phyloP scores from a whole-genome alignment of 2,329 filamentous ascomycete species.

The Sporothrix mexicana region DNA sequence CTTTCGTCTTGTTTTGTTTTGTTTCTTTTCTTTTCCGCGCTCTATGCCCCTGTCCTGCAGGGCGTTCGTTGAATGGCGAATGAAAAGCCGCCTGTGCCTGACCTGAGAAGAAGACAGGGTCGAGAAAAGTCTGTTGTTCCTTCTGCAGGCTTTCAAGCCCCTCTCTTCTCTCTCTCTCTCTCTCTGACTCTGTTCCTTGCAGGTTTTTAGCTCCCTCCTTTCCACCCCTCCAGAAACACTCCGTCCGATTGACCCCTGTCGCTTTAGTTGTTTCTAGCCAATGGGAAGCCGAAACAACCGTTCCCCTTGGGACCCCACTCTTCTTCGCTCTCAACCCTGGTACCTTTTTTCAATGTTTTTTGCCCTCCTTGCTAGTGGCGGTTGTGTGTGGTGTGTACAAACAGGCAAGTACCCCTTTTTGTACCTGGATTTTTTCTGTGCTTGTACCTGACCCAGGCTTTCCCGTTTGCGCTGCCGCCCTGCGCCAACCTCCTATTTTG shows the following conservation, averaged over 20 bases:
- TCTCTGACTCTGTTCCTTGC: conserved; percentile 26
- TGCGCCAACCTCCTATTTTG: conserved; percentile 22
- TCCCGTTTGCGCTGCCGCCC: background rate
- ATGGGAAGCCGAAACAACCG: conserved; percentile 20
- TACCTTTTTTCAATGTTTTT: background rate
- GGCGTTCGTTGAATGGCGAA: background rate
- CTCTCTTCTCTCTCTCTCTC: background rate
- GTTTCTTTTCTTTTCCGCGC: background rate
- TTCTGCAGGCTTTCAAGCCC: conserved; percentile 18
- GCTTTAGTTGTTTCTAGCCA: conserved; percentile 2
- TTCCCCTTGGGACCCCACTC: background rate
- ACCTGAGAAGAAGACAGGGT: background rate
- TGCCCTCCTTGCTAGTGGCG: background rate
- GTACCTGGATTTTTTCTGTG: conserved; percentile 13
- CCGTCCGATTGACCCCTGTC: conserved; percentile 14
- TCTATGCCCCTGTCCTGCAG: background rate
- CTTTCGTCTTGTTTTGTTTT: background rate
- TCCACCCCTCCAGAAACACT: conserved; percentile 2
- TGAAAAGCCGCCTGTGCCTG: conserved; percentile 1
- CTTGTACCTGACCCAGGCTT: background rate
- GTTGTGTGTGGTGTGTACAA: background rate
- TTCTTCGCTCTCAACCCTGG: conserved; percentile 17
- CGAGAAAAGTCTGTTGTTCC: no score
- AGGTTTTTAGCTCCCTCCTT: conserved; percentile 22
- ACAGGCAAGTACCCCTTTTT: background rate